Conservation (phyloP, 345 rosid species). For the Stellera chamaejasme region DNA sequence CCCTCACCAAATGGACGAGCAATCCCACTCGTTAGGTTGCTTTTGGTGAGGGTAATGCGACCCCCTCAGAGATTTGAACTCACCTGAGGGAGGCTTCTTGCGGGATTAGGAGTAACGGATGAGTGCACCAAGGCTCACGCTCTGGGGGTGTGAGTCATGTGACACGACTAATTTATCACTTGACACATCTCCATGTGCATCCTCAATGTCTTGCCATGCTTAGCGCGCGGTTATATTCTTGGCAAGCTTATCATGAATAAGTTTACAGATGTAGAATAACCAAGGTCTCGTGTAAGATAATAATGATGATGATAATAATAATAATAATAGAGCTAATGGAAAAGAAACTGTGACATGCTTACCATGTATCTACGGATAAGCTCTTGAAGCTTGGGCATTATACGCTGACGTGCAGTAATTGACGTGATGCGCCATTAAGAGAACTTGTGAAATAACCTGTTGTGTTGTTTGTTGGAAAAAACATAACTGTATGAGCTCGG, state of each 20-base stretch:
- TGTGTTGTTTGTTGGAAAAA: conserved; percentile 65
- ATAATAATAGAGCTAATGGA: not conserved
- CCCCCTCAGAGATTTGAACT: no score
- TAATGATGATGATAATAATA: no score
- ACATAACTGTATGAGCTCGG: not conserved
- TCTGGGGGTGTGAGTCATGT: no score
- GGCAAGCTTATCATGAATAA: conserved; percentile 80
- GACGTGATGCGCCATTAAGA: conserved; percentile 94
- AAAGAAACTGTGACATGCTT: conserved; percentile 11
- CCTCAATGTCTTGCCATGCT: conserved; percentile 96
- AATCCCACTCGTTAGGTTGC: no score
- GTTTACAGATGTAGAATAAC: not conserved
- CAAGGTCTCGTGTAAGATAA: conserved; percentile 4
- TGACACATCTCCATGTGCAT: conserved; percentile 97
- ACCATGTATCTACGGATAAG: conserved; percentile 88
- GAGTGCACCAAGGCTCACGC: no score
- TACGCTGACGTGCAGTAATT: conserved; percentile 73
- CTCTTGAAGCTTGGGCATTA: conserved; percentile 90
- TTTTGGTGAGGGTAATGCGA: no score
- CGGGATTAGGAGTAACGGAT: no score
- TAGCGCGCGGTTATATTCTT: conserved; percentile 73
- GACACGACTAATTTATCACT: no score
- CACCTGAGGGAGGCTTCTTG: no score
- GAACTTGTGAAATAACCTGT: conserved; percentile 79
- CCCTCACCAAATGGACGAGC: no score